phyloP scores from a whole-genome alignment of 495 filamentous ascomycete species.

The Podospora anserina region DNA sequence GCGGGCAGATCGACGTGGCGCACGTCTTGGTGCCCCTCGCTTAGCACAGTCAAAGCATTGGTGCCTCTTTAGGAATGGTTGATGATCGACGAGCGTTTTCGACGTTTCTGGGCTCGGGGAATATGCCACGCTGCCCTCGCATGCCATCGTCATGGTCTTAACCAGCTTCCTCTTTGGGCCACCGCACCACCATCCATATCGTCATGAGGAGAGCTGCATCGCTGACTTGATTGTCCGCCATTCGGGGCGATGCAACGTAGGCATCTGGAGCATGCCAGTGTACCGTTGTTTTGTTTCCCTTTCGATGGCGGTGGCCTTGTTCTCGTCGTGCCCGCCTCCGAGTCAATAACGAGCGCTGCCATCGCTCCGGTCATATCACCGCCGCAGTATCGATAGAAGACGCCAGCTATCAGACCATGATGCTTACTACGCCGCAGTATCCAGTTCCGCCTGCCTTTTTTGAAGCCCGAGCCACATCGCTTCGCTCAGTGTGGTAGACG shows the following conservation, averaged over 20 bases:
- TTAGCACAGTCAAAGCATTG: conserved; percentile 21
- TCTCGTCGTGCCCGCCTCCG: neutral
- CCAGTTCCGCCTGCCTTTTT: neutral
- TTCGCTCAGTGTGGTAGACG: neutral
- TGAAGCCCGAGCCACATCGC: neutral
- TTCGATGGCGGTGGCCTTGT: neutral
- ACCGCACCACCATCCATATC: neutral
- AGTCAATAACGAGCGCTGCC: neutral
- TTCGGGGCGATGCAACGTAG: neutral
- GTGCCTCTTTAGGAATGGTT: conserved; percentile 28
- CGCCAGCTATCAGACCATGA: neutral
- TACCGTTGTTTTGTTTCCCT: neutral
- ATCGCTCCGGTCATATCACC: neutral
- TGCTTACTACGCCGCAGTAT: neutral
- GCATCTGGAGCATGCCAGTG: neutral
- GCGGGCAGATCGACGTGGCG: conserved; percentile 37
- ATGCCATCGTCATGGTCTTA: conserved; percentile 17
- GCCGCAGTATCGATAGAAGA: neutral
- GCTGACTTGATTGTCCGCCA: neutral
- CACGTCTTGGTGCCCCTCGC: conserved; percentile 29
- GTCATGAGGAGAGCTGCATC: conserved; percentile 22
- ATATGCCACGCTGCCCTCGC: conserved; percentile 30
- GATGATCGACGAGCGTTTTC: conserved; percentile 35
- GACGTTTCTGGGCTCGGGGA: conserved; percentile 31
- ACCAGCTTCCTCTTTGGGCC: conserved; percentile 33